Percentiles rank a stretch among this genome's conserved stretches.
Conservation (phyloP, 441 rosid genomes). For the Geranium incanum region DNA sequence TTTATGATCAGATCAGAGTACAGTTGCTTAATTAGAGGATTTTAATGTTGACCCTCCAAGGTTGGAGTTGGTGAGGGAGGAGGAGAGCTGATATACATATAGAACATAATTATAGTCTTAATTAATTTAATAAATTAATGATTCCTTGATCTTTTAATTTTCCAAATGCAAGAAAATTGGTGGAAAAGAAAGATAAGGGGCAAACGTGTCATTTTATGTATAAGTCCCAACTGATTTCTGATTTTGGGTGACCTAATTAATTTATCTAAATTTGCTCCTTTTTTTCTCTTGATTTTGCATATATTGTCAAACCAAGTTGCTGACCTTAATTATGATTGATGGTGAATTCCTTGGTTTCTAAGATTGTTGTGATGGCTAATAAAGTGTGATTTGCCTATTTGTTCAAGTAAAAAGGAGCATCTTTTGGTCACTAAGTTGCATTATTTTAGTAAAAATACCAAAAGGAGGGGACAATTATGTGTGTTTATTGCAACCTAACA, state of each 20-base stretch:
- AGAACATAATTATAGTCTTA: neutral
- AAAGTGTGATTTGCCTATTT: neutral
- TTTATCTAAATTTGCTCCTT: neutral
- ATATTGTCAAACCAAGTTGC: neutral
- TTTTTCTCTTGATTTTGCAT: neutral
- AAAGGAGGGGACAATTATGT: neutral
- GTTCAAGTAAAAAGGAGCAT: neutral
- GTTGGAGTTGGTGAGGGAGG: too few species aligned
- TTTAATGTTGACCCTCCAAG: too few species aligned
- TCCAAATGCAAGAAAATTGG: neutral
- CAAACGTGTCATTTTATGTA: neutral
- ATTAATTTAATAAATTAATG: neutral
- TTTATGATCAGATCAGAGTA: neutral
- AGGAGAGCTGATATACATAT: too few species aligned
- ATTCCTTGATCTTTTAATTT: neutral
- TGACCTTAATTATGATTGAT: neutral
- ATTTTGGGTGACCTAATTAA: conserved; percentile 1
- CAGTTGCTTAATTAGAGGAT: neutral
- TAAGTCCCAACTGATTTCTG: neutral
- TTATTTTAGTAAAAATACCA: neutral
- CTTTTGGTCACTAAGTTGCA: neutral
- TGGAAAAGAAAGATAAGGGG: neutral
- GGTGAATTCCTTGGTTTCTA: neutral
- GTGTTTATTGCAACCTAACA: too few species aligned
- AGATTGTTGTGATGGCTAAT: neutral